A percentile compares a stretch with the other conserved stretches of the same genome.
Conservation (phyloP, 192 early-diverging fungal genomes). For the Coemansia sp. region DNA sequence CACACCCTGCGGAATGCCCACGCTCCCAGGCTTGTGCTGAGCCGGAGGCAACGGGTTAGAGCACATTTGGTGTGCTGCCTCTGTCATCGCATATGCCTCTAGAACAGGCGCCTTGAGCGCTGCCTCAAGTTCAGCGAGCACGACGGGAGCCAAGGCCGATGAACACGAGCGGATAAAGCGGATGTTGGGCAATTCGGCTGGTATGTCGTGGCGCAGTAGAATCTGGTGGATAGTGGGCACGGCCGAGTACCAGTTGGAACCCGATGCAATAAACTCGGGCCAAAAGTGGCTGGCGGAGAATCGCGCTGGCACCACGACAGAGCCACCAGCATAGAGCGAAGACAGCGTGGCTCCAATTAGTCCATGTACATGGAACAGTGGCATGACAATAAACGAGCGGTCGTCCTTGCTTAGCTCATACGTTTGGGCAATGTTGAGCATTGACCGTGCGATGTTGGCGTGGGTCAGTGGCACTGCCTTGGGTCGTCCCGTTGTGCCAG, state of each 20-base stretch:
- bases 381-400: constrained; percentile 79
- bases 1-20: constrained; percentile 78
- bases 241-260: constrained; percentile 73
- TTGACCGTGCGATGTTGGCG: constrained; percentile 69
- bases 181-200: constrained; percentile 51
- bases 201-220: constrained; percentile 59
- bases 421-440: constrained; percentile 76
- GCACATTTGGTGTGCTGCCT: constrained; percentile 89
- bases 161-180: constrained; percentile 85
- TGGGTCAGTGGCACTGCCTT: constrained; percentile 87
- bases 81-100: constrained; percentile 88
- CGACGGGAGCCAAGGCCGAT: constrained; percentile 71
- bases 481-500: constrained; percentile 78
- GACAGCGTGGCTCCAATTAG: constrained; percentile 76
- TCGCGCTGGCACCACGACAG: constrained; percentile 69
- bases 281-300: constrained; percentile 79
- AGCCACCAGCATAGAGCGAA: constrained; percentile 70
- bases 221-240: constrained; percentile 91
- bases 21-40: constrained; percentile 76
- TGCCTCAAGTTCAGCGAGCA: constrained; percentile 68
- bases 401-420: constrained; percentile 66
- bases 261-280: constrained; percentile 66
- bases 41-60: constrained; percentile 75
- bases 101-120: constrained; percentile 72
- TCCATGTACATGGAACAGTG: constrained; percentile 87